Evolutionary conservation across 2,329 filamentous ascomycete genomes (phyloP), one percentile per base, ranked within the genome.

Genomic region (Monosporascus sp.): DNA sequence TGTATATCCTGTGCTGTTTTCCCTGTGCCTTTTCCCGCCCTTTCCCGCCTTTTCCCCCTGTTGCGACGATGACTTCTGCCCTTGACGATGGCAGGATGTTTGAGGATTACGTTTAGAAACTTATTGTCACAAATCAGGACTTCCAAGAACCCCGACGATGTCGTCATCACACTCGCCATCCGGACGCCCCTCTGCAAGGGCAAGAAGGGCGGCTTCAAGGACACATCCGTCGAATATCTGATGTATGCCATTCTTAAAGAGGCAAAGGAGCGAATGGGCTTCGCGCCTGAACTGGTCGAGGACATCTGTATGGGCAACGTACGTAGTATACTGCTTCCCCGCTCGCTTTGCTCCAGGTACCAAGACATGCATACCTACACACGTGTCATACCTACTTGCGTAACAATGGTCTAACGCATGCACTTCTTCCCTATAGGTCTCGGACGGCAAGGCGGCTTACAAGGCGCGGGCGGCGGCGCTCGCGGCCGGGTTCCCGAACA

Each of bases 271-370:
- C 86, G 86, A 66, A 86, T 87, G 58, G 89, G 87, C 53, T 74
- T 97, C 50, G 89, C 96, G 68, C 90, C 91, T 3, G 79, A 82
- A 6, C 77, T 95, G 37, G 84, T 96, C 9, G 91, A 96, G 71
- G 94, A 97, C 71, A 89, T 97, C 64, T 91, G 87, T 75, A 77
- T 96, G 61, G 94, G 94, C 64, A 97, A 97, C 75, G 92, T 94
- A 78, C 58, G 82, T 69, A 53, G 52, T 52, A 9, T 16, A 47
- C 22, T 11, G 14, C 24, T 1, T 11, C 2, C 26, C 7, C 24
- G 11, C 48, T 47, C 17, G 31, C 36, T 37, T 20, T 8, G 7
- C 22, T 34, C 11, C 31, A 14, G 4, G 4, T 5, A 34, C 31
- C 9, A 34, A 5, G 31, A 20, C 17, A 19, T 43, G 19, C 40